These are phyloP conservation scores for Fusarium sp. DNA, from an alignment of 2,329 filamentous ascomycete genomes.

Conservation along the genomic window DNA sequence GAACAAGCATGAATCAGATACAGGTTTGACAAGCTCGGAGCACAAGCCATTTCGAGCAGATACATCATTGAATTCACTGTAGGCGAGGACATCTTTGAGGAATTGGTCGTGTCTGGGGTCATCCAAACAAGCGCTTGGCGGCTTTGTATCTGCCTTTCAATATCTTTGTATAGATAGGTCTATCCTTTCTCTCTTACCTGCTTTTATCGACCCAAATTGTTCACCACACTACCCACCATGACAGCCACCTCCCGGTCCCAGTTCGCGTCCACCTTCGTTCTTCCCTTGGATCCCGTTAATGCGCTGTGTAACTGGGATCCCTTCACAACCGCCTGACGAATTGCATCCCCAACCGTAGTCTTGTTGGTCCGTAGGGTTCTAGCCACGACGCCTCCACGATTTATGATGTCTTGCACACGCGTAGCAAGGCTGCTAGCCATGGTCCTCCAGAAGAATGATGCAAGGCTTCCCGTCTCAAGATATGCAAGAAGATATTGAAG, in stretches of 20 bases:
- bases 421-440: conserved; percentile 82
- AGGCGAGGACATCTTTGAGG: neutral
- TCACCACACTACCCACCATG: conserved; percentile 88
- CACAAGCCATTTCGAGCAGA: neutral
- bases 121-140: neutral
- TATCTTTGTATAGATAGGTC: neutral
- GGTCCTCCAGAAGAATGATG: conserved; percentile 93
- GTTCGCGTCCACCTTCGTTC: conserved; percentile 60
- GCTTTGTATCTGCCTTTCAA: neutral
- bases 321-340: conserved; percentile 84
- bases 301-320: conserved; percentile 78
- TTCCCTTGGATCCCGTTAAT: conserved; percentile 58
- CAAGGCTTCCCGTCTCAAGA: conserved; percentile 89
- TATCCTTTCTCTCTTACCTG: neutral
- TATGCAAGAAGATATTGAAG: conserved; percentile 78
- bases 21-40: neutral
- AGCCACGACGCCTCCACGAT: conserved; percentile 84
- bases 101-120: neutral
- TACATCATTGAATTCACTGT: neutral
- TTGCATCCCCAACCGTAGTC: conserved; percentile 78
- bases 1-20: conserved; percentile 11
- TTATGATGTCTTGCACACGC: conserved; percentile 86
- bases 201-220: conserved; percentile 58
- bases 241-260: conserved; percentile 96
- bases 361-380: conserved; percentile 83